These are phyloP conservation scores for Colletotrichum horii DNA, from an alignment of 2,329 filamentous ascomycete genomes.

Conservation along the genomic window DNA sequence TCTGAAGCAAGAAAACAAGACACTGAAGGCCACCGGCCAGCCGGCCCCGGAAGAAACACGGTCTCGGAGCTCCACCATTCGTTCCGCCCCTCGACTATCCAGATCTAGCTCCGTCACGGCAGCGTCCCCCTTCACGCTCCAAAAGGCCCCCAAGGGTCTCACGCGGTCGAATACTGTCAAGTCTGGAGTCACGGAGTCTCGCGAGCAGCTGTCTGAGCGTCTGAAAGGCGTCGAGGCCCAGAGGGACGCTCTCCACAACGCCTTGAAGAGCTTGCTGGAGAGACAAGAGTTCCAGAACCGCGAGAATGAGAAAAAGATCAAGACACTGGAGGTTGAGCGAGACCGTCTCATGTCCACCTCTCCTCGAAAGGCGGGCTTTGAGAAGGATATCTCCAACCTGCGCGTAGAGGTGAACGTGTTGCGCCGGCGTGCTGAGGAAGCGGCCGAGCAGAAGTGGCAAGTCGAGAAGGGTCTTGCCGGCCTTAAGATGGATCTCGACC, in stretches of 20 bases:
- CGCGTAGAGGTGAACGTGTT: constrained; percentile 85
- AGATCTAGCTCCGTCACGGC: constrained; percentile 73
- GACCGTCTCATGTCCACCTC: constrained; percentile 73
- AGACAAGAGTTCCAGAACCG: constrained; percentile 85
- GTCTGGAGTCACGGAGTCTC: constrained; percentile 52
- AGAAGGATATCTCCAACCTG: constrained; percentile 79
- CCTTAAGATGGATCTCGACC: constrained; percentile 95
- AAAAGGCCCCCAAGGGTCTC: constrained; percentile 46
- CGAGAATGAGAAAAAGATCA: constrained; percentile 83
- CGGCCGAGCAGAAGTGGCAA: constrained; percentile 94
- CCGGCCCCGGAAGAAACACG: constrained; percentile 13
- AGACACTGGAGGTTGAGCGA: constrained; percentile 77
- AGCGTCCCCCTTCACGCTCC: constrained; percentile 44
- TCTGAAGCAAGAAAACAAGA: constrained; percentile 71
- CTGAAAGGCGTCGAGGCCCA: constrained; percentile 94
- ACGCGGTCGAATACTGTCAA: constrained; percentile 67
- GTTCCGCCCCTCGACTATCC: constrained; percentile 42
- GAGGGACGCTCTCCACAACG: constrained; percentile 87
- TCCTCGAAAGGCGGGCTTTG: constrained; percentile 79
- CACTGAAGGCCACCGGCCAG: constrained; percentile 50
- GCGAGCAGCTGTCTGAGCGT: constrained; percentile 76
- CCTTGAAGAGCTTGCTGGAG: constrained; percentile 83
- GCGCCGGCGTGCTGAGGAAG: constrained; percentile 87
- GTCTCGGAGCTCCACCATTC: constrained; percentile 28
- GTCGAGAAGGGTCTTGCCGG: constrained; percentile 89